Base-by-base conservation (phyloP, 805 yeast genomes). In the Grigorovia transvaalensis region DNA sequence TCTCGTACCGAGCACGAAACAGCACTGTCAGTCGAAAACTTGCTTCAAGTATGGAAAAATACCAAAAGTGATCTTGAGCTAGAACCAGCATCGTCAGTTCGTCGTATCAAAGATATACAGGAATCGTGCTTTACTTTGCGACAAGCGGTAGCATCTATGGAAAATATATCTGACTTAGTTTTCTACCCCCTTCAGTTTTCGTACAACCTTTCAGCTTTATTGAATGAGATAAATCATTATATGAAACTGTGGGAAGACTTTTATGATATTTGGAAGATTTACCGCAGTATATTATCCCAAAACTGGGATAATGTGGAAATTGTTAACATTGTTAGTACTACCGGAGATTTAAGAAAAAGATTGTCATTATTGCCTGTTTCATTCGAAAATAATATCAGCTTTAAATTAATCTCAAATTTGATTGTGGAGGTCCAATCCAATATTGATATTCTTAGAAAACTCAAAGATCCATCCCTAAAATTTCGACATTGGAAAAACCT, bases 401-500 rank as follows among this genome's bases (percentile, higher is more conserved):
- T 15, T 13, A 17, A 43, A 12, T 9, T 19, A 40, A 50, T 42
- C 11, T 17, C 23, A 17, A 29, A 7, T 20, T 48, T 35, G n/a
- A 9, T 33, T 33, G 3, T 13, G 11, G 38, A 11, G 20, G 40
- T 44, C 29, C 19, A 41, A 18, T 38, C 42, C 4, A 38, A 13
- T 27, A 45, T 38, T 17, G 41, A 49, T 13, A 29, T 45, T 11
- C 19, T 53, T 15, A 9, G 1, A 3, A 30, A 18, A 3, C 66
- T 88, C 51, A 78, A 75, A 51, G 76, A 81, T 4, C 84, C 75
- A 0, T 74, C 80, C 0, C 65, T 90, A 55, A 77, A 77, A 50
- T 74, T 73, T 0, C 71, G 89, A 20, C 97, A 90, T 60, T 81
- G 96, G 89, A 68, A 68, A 17, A 55, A 59, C 9, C 63, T 83